Evolutionary conservation across 257 asterid genomes (phyloP).

Genomic region (Paulownia fortunei): DNA sequence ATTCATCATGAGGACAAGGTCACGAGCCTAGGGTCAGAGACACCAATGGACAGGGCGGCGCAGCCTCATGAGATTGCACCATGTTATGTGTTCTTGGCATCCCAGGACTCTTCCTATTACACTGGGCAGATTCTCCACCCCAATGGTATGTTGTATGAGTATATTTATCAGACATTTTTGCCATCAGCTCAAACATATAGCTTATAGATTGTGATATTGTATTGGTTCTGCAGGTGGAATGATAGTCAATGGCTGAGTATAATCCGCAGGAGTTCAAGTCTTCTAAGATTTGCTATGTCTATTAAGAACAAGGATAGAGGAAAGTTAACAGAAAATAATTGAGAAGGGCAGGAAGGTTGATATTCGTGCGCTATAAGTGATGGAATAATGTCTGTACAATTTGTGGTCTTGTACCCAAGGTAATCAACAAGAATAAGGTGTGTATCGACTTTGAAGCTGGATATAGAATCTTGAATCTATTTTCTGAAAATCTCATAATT

Average conservation of each 20-base stretch:
- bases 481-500: too few species aligned
- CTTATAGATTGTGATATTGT: not conserved
- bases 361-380: too few species aligned
- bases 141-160: conserved; percentile 14
- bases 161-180: not conserved
- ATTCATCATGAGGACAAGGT: conserved; percentile 18
- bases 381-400: too few species aligned
- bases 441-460: too few species aligned
- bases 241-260: conserved; percentile 16
- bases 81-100: conserved; percentile 33
- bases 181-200: not conserved
- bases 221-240: conserved; percentile 18
- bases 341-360: too few species aligned
- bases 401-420: too few species aligned
- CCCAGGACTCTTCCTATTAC: conserved; percentile 24
- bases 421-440: too few species aligned
- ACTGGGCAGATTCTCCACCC: conserved; percentile 31
- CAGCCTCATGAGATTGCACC: conserved; percentile 31
- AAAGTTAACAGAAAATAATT: not conserved
- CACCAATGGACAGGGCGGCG: conserved; percentile 26
- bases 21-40: not conserved
- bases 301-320: not conserved
- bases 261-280: not conserved
- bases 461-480: too few species aligned
- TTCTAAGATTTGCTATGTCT: not conserved